A percentile compares a stretch with the other conserved stretches of the same genome.
Conservation (phyloP, 441 rosid genomes). For the Erodium trifolium region DNA sequence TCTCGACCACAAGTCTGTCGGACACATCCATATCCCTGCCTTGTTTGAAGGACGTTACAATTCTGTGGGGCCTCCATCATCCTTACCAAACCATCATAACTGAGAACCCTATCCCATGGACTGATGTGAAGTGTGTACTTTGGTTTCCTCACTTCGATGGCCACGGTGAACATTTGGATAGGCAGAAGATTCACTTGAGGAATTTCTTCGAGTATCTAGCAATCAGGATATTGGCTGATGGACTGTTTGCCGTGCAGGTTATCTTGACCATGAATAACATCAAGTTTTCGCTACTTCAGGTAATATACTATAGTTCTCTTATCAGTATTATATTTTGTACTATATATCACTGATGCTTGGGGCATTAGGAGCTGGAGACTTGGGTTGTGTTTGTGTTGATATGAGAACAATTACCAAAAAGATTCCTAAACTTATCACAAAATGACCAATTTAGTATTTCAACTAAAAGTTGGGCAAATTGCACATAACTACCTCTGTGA, state of each 20-base stretch:
- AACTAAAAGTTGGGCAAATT: too few relatives aligned
- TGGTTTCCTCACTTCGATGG: conserved; percentile 64
- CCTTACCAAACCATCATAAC: conserved; percentile 58
- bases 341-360: too few relatives aligned
- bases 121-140: conserved; percentile 46
- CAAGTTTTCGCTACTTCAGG: conserved; percentile 68
- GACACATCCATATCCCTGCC: conserved; percentile 34
- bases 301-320: conserved; percentile 22
- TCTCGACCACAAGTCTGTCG: conserved; percentile 52
- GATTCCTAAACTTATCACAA: too few relatives aligned
- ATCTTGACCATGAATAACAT: conserved; percentile 71
- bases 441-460: too few relatives aligned
- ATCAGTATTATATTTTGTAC: neutral
- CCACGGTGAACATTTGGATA: conserved; percentile 39
- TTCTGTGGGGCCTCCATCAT: conserved; percentile 63
- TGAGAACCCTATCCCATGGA: conserved; percentile 58
- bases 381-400: too few relatives aligned
- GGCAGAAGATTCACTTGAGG: conserved; percentile 42
- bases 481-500: too few relatives aligned
- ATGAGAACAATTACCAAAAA: too few relatives aligned
- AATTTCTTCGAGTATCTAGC: conserved; percentile 71
- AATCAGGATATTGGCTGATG: conserved; percentile 52
- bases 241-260: conserved; percentile 40
- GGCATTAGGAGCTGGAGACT: too few relatives aligned
- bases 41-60: conserved; percentile 37